Evolutionary conservation across 2,329 filamentous ascomycete species (phyloP).

Genomic region (Sordariomycetes sp.): DNA sequence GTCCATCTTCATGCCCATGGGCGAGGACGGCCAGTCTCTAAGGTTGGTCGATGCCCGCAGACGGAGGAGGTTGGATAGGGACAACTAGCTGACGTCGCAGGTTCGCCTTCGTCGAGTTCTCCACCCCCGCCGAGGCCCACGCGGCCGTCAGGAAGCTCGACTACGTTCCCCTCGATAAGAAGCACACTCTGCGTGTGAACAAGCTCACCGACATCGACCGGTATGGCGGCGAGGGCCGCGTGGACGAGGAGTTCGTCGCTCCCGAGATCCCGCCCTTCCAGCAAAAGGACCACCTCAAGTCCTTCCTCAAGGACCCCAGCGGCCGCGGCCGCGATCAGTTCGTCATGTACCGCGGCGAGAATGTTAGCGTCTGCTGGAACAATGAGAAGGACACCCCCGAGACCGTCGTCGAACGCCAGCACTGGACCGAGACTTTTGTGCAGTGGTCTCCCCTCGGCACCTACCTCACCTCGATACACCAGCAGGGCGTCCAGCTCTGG

Average conservation of each 20-base stretch:
- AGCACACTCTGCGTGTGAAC: conserved; percentile 89
- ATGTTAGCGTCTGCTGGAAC: conserved; percentile 95
- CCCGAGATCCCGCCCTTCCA: conserved; percentile 81
- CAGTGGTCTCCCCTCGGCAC: conserved; percentile 96
- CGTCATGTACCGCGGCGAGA: conserved; percentile 83
- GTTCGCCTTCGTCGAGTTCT: conserved; percentile 95
- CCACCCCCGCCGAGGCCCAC: conserved; percentile 76
- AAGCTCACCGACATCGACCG: conserved; percentile 97
- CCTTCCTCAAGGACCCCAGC: conserved; percentile 73
- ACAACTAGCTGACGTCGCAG: conserved; percentile 27
- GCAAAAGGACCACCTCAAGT: conserved; percentile 88
- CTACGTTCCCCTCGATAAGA: conserved; percentile 83
- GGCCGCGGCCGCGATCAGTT: conserved; percentile 87
- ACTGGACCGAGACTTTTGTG: conserved; percentile 97
- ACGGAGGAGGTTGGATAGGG: not conserved
- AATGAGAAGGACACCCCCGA: conserved; percentile 88
- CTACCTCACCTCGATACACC: conserved; percentile 87
- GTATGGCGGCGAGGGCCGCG: conserved; percentile 82
- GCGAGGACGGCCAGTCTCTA: conserved; percentile 73
- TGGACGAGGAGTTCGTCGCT: conserved; percentile 79
- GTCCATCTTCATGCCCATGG: conserved; percentile 85
- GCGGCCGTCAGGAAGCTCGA: conserved; percentile 84
- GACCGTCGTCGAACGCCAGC: conserved; percentile 75
- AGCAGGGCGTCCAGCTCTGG: conserved; percentile 95
- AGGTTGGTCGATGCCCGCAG: conserved; percentile 44